These are phyloP conservation scores for Beauveria medogensis DNA, from an alignment of 2,329 filamentous ascomycete species.

Conservation along the genomic window DNA sequence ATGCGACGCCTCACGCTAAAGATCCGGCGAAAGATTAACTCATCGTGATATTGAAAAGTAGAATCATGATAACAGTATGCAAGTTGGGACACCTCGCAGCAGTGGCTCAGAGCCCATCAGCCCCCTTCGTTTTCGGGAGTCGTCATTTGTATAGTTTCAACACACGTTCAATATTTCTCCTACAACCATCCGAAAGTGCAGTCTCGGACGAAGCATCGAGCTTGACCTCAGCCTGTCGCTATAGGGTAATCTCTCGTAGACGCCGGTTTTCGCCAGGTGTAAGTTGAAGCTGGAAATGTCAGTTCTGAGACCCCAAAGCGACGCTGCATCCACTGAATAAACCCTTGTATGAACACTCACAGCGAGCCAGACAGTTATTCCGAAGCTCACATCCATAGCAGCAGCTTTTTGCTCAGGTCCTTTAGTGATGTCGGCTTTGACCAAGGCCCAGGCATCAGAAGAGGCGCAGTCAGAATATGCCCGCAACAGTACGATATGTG, in stretches of 20 bases:
- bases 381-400: constrained; percentile 38
- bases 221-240: constrained; percentile 46
- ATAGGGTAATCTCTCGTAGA: constrained; percentile 44
- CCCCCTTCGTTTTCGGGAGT: too few relatives aligned
- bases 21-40: too few relatives aligned
- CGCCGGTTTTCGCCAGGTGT: constrained; percentile 46
- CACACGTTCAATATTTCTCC: too few relatives aligned
- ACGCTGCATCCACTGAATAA: too few relatives aligned
- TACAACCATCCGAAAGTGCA: neutral
- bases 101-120: too few relatives aligned
- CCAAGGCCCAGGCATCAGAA: constrained; percentile 27
- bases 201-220: constrained; percentile 19
- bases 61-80: too few relatives aligned
- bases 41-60: too few relatives aligned
- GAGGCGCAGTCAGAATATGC: constrained; percentile 36
- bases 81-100: too few relatives aligned
- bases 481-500: constrained; percentile 14
- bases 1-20: too few relatives aligned
- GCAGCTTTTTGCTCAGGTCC: constrained; percentile 27
- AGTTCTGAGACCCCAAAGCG: neutral
- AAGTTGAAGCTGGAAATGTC: constrained; percentile 32
- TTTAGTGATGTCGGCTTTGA: constrained; percentile 22
- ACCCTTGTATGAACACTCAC: constrained; percentile 38
- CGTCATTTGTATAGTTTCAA: too few relatives aligned
- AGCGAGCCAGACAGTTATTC: constrained; percentile 42